Evolutionary conservation across 1,284 basidiomycete genomes (phyloP), one percentile per base, ranked within the genome.

Genomic region (Microbotryum lychnidis-dioicae): DNA sequence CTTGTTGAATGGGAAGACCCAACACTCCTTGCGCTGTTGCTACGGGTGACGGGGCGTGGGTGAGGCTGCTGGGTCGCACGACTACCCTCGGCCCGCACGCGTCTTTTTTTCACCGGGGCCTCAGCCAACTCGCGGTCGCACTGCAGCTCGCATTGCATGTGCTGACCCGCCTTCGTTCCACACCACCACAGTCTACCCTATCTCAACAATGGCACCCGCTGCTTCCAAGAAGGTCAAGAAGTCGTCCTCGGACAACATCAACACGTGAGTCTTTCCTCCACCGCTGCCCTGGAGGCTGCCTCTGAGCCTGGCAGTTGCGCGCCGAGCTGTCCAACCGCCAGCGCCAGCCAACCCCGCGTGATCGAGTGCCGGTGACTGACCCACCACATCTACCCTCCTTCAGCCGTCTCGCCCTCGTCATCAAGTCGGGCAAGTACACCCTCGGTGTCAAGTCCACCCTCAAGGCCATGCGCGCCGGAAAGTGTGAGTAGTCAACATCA

Each of bases 401-500:
- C 37, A 42, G 37, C 37, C 87, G 88, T 76, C 89, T 98, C 69
- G 89, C 91, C 69, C 91, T 99, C 74, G 93, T 97, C 76, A 93
- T 97, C 79, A 97, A 98, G 84, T 97, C 92, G 71, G 77, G 77
- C 86, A 69, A 89, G 92, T 94, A 89, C 84, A 82, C 83, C 62
- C 82, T 96, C 70, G 92, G 93, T 66, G 94, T 96, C 86, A 96
- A 96, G 81, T 89, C 89, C 70, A 91, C 94, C 59, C 83, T 99
- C 74, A 97, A 97, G 85, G 87, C 91, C 81, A 96, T 98, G 89
- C 88, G 96, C 75, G 88, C 80, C 73, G 94, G 96, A 78, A 97
- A 97, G 84, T 90, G 92, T 96, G 77, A 82, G 89, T 79, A 82
- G 89, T 79, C 63, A 58, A 33, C 54, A 20, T 12, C 60, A 33